Evolutionary conservation across 1,139 yeast genomes (phyloP), one percentile per base, ranked within the genome.

Genomic region (Yamadazyma pseudoaaseri): DNA sequence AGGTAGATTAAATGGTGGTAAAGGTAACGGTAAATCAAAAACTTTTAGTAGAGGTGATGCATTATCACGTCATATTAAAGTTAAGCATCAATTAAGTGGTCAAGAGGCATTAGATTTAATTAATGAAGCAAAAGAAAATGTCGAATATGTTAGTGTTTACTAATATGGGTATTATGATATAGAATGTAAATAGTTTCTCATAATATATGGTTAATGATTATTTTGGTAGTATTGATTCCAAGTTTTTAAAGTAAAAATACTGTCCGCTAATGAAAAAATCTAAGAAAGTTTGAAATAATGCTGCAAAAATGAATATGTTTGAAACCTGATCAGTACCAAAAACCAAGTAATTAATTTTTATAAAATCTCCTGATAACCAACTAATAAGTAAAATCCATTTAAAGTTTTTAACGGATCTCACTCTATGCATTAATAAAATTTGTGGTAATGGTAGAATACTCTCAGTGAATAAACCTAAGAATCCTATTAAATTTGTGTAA

Each of bases 391-490:
- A 63, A 23, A 90, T 75, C 29, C 81, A 65, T 48, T 89, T 82
- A 61, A 89, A 87, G 42, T 92, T 92, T 45, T 82, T 82, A 5
- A 84, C 79, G 1, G 86, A 76, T 46, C 79, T 77, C 18, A 86
- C 57, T 38, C 90, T 68, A 51, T 79, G 73, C 36, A 86, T 73
- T 38, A 86, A 65, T 20, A 90, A 63, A 31, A 89, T 86, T 57
- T 89, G 97, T 0, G 97, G 97, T 33, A 89, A 62, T 3, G 97
- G 97, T 37, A 89, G 65, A 15, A 86, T 63, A n/a, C 92, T 79
- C 52, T 89, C 97, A 16, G 86, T 72, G 35, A 86, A 69, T 29
- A 89, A 70, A 0, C 96, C 95, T 13, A 76, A 46, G 3, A 85
- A 65, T 0, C 96, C 96, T 29, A 89, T 66, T 1, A 72, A 43